phyloP scores from a whole-genome alignment of 352 stramenopile genomes.

The Aphanomyces astaci region DNA sequence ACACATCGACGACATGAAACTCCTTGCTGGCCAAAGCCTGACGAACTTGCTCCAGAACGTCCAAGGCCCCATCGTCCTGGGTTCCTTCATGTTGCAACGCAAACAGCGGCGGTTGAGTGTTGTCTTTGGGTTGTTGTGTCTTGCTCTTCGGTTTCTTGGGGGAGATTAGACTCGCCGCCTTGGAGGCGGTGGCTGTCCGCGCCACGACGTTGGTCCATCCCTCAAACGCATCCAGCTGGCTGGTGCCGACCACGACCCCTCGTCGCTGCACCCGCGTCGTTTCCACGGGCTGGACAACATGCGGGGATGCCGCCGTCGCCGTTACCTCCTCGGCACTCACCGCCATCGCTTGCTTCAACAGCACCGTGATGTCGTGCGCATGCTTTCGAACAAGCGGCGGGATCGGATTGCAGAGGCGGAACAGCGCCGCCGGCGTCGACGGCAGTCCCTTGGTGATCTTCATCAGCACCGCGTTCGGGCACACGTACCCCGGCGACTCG shows the following conservation, averaged over 20 bases:
- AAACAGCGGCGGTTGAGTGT: neutral
- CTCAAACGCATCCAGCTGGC: conserved; percentile 45
- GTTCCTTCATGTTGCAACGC: neutral
- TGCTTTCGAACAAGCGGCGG: conserved; percentile 70
- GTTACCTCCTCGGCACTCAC: conserved; percentile 35
- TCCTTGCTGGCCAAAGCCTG: conserved; percentile 2
- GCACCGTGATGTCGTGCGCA: conserved; percentile 54
- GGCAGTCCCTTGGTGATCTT: conserved; percentile 70
- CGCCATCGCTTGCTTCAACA: conserved; percentile 50
- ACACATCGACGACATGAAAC: conserved; percentile 22
- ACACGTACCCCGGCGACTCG: conserved; percentile 68
- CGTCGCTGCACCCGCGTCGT: conserved; percentile 7
- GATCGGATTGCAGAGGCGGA: conserved; percentile 67
- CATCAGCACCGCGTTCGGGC: conserved; percentile 79
- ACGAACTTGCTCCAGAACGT: conserved; percentile 39
- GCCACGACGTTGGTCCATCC: conserved; percentile 46
- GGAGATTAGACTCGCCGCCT: neutral
- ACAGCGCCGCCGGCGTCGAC: conserved; percentile 58
- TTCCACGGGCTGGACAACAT: neutral
- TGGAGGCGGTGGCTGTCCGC: conserved; percentile 38
- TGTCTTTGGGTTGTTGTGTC: neutral
- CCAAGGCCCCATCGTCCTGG: neutral
- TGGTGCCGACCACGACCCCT: conserved; percentile 25
- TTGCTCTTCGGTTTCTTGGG: neutral
- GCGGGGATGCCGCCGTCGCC: conserved; percentile 20